Base-by-base conservation (phyloP, 2,329 filamentous ascomycete species). In the Blastomyces emzantsi region DNA sequence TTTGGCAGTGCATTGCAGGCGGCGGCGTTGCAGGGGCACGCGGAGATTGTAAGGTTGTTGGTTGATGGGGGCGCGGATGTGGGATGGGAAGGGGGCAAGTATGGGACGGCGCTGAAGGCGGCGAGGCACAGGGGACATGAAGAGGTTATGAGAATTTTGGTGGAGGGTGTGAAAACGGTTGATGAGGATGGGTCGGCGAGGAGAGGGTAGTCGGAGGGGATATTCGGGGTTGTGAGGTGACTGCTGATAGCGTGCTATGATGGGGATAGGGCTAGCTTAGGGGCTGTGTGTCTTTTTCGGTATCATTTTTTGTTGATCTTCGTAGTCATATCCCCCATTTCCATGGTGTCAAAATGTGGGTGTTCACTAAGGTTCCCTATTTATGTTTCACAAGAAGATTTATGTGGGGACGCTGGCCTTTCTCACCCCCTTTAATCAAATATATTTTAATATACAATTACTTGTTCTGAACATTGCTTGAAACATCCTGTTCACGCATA, bases 21-120 rank as follows among this genome's bases (percentile, higher is more conserved):
- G 19, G 61, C 66, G 8, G 41, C 55, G 9, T 36, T 43, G 5
- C 30, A 13, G 11, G 64, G 61, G 13, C 56, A 63, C 43, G 17
- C 58, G 13, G 62, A 43, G 7, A 57, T 68, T 33, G 57, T 66
- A 9, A 17, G 63, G 22, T 9, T 64, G 39, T 62, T 69, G 22
- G 36, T 69, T 41, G 28, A 58, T 2, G 45, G 28, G 15, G 66
- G 64, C 30, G 67, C 67, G 9, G 59, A 67, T 63, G 55, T 66
- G 25, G 63, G 63, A 54, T 43, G 17, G 65, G 17, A 30, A 15
- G 58, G 59, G 13, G 59, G 59, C n/a, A 61, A 61, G 59, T 52
- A 51, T 41, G 59, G 59, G 30, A 51, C 25, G 6, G 45, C 25
- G 30, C 33, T 61, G 43, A 22, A 36, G 28, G 45, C 59, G 4